These are phyloP conservation scores for Geotrichum phurueaensis DNA, from an alignment of 1,139 yeast genomes.

Conservation along the genomic window DNA sequence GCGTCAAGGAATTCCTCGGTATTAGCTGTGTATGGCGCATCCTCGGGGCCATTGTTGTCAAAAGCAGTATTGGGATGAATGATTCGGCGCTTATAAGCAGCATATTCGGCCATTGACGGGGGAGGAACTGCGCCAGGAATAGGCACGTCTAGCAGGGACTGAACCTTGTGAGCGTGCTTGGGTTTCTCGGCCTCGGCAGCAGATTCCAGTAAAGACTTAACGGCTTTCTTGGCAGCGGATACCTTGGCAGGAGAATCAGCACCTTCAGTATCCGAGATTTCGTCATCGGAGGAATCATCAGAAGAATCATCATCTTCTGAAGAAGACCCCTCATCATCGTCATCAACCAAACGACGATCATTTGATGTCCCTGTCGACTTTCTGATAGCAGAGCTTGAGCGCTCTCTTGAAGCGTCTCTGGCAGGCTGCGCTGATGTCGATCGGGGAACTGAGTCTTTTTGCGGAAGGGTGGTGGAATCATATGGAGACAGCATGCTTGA, in stretches of 20 bases:
- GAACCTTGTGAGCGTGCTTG: neutral
- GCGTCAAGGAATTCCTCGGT: conserved; percentile 63
- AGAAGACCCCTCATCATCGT: conserved; percentile 1
- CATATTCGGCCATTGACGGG: conserved; percentile 48
- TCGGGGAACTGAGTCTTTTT: neutral
- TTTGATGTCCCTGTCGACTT: neutral
- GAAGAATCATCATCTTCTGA: conserved; percentile 1
- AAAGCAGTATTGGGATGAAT: conserved; percentile 40
- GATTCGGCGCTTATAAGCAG: conserved; percentile 41
- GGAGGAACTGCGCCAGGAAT: conserved; percentile 39
- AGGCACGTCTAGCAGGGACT: conserved; percentile 2
- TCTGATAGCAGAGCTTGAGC: neutral
- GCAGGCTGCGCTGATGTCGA: neutral
- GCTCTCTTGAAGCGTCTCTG: conserved; percentile 16
- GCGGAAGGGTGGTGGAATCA: neutral
- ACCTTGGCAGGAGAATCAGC: conserved; percentile 18
- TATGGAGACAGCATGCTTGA: conserved; percentile 1
- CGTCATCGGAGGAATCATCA: conserved; percentile 3
- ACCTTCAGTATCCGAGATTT: neutral
- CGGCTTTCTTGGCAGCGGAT: neutral
- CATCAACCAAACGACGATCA: conserved; percentile 33
- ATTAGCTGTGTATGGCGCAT: conserved; percentile 64
- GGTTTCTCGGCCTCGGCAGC: neutral
- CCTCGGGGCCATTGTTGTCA: conserved; percentile 28
- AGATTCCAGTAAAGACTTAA: neutral